Percentiles rank a stretch among this genome's conserved stretches.
These are phyloP conservation scores for Sporisorium sorghi DNA, from an alignment of 1,284 basidiomycete genomes.

Conservation along the genomic window DNA sequence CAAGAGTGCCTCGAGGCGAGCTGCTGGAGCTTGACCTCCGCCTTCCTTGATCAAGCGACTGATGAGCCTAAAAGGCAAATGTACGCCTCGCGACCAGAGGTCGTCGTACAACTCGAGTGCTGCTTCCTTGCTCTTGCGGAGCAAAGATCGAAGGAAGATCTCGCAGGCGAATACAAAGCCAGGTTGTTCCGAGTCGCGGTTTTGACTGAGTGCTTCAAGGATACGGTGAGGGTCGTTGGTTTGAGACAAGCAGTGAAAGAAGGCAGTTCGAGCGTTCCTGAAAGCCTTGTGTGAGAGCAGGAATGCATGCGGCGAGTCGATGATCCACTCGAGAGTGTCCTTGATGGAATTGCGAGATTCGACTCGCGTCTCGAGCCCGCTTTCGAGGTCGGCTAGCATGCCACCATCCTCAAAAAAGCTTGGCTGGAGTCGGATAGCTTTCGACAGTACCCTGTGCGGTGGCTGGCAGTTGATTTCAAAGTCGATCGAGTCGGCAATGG, in stretches of 20 bases:
- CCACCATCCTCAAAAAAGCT: conserved; percentile 14
- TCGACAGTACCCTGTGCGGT: background rate
- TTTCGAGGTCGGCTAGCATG: conserved; percentile 13
- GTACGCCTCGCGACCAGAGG: conserved; percentile 35
- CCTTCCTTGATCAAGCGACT: conserved; percentile 6
- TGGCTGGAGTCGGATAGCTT: conserved; percentile 6
- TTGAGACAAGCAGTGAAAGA: conserved; percentile 28
- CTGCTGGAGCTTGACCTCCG: conserved; percentile 12
- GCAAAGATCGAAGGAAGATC: conserved; percentile 22
- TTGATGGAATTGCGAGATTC: conserved; percentile 20
- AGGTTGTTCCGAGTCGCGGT: conserved; percentile 20
- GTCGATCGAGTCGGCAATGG: conserved; percentile 35
- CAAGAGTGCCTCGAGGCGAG: conserved; percentile 23
- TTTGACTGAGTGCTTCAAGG: conserved; percentile 14
- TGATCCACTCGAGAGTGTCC: conserved; percentile 25
- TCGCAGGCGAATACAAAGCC: conserved; percentile 21
- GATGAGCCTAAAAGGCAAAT: conserved; percentile 12
- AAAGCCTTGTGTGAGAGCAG: conserved; percentile 30
- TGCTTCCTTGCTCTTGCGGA: conserved; percentile 15
- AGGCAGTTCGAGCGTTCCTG: conserved; percentile 10
- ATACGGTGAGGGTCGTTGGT: conserved; percentile 9
- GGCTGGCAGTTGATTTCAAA: conserved; percentile 20
- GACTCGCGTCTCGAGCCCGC: background rate
- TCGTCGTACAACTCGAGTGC: conserved; percentile 35
- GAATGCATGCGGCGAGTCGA: conserved; percentile 34